Conservation (phyloP, 2,329 filamentous ascomycete species). For the Rhinocladiella mackenziei region DNA sequence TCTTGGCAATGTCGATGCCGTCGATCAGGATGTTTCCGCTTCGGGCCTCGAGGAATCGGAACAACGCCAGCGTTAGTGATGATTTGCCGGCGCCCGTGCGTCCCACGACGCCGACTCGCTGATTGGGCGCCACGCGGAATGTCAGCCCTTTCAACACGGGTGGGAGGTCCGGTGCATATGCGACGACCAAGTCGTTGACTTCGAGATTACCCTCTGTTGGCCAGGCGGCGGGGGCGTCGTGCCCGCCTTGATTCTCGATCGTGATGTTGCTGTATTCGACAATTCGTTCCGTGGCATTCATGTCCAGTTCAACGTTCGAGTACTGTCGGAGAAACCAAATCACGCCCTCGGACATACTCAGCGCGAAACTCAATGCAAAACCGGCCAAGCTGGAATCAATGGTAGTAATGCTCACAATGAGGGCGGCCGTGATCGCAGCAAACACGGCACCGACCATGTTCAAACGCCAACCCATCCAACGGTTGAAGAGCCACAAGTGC, state of each 20-base stretch:
- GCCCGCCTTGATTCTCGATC: slow-evolving; percentile 62
- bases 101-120: slow-evolving; percentile 72
- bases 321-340: slow-evolving; percentile 66
- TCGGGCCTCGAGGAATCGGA: slow-evolving; percentile 69
- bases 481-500: slow-evolving; percentile 68
- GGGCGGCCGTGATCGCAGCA: slow-evolving; percentile 58
- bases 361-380: slow-evolving; percentile 69
- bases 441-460: slow-evolving; percentile 66
- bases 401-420: slow-evolving; percentile 58
- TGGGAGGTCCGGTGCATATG: slow-evolving; percentile 67
- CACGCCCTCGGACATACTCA: slow-evolving; percentile 63
- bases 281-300: slow-evolving; percentile 74
- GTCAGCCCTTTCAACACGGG: slow-evolving; percentile 66
- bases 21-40: slow-evolving; percentile 67
- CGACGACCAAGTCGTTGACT: slow-evolving; percentile 67
- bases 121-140: slow-evolving; percentile 62
- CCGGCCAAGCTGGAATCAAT: slow-evolving; percentile 70
- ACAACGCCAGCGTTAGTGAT: slow-evolving; percentile 68
- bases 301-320: slow-evolving; percentile 68
- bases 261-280: slow-evolving; percentile 68
- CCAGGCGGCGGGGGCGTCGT: slow-evolving; percentile 66
- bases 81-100: slow-evolving; percentile 76
- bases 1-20: slow-evolving; percentile 68
- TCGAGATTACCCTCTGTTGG: slow-evolving; percentile 69
- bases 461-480: slow-evolving; percentile 74